Evolutionary conservation across 2,329 filamentous ascomycete species (phyloP), one percentile per base, ranked within the genome.

Genomic region (Acephala macrosclerotiorum): DNA sequence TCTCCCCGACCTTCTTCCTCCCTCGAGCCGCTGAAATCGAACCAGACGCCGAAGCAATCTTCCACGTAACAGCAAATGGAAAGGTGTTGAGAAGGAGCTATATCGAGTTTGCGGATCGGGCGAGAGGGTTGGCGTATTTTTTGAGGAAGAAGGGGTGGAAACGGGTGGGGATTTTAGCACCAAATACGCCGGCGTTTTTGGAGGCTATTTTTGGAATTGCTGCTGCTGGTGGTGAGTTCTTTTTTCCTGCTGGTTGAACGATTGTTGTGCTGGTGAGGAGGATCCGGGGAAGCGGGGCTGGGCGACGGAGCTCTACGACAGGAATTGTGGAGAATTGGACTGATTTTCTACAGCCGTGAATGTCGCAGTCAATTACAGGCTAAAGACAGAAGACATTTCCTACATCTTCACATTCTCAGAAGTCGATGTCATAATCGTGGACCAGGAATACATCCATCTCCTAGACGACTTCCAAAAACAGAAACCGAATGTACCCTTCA

Each of bases 141-240:
- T 77, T 99, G 64, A 86, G 87, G 72, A 92, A 92, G 77, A 87
- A 92, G 75, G 85, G 86, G 4, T 89, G 88, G 74, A 90, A 88
- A 74, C 86, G 92, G 66, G 91, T 98, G 6, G 96, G 96, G 7
- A 90, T 99, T 57, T 83, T 99, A 12, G 90, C 89, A 9, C 92
- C 96, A 2, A 99, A 99, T 77, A 99, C 96, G 0, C 96, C 96
- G 0, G 94, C 94, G 0, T 98, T 98, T 74, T 83, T 99, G 33
- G 95, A 98, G 80, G 87, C 89, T 7, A 92, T 97, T 68, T 99
- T 93, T 75, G 96, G 92, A 1, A 91, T 97, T 71, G 90, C 89
- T 0, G 94, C 92, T 0, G 92, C 92, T 0, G 93, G 93, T 1
- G 65, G 58, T 64, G 42, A 65, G 58, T 60, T 26, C 6, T 38